phyloP scores from a whole-genome alignment of 192 early-diverging fungal species.

The Umbelopsis vinacea region DNA sequence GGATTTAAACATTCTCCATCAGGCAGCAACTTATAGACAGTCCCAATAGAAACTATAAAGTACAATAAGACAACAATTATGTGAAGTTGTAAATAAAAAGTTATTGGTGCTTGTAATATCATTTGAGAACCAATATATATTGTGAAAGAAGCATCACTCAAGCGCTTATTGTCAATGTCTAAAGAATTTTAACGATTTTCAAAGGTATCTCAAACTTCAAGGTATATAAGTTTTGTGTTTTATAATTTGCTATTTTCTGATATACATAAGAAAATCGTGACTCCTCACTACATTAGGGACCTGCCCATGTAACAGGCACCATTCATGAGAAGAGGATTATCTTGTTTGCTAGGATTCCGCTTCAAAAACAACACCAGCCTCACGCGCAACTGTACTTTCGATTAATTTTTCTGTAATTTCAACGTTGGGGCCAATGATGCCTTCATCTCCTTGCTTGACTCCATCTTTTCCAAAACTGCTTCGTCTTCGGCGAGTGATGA shows the following conservation, averaged over 20 bases:
- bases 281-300: constrained; percentile 1
- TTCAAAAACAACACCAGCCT: constrained; percentile 22
- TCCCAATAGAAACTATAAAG: too few relatives aligned
- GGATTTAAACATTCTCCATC: background rate
- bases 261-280: constrained; percentile 9
- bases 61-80: too few relatives aligned
- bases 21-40: too few relatives aligned
- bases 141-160: too few relatives aligned
- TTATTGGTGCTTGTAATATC: too few relatives aligned
- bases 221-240: background rate
- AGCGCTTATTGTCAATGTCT: background rate
- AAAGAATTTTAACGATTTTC: background rate
- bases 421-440: constrained; percentile 30
- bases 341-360: background rate
- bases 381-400: constrained; percentile 29
- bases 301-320: background rate
- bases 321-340: background rate
- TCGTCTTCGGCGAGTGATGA: constrained; percentile 34
- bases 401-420: constrained; percentile 32
- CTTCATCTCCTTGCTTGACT: constrained; percentile 24
- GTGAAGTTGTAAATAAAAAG: too few relatives aligned
- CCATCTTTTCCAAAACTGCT: constrained; percentile 28
- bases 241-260: constrained; percentile 8
- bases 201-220: background rate
- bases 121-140: too few relatives aligned